These are phyloP conservation scores for Aphanomyces euteiches DNA, from an alignment of 352 stramenopile genomes.

Conservation along the genomic window DNA sequence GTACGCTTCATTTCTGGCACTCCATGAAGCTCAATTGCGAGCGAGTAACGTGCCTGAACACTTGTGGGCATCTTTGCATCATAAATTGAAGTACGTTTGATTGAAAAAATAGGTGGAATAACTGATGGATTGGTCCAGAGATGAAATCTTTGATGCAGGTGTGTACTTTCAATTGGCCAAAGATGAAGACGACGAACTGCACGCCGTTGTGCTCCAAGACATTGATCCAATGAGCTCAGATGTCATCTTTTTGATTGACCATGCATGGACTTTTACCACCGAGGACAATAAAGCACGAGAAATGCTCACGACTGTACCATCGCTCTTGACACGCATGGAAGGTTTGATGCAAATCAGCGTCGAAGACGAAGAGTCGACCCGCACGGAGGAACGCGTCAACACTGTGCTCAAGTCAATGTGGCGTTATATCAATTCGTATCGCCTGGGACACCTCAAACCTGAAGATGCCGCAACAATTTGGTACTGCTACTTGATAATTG, in stretches of 20 bases:
- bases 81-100: constrained; percentile 46
- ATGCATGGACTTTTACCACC: constrained; percentile 54
- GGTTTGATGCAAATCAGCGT: constrained; percentile 42
- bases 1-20: constrained; percentile 37
- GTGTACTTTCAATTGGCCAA: constrained; percentile 47
- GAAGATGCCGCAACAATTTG: constrained; percentile 48
- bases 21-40: constrained; percentile 46
- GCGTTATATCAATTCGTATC: constrained; percentile 51
- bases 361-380: neutral
- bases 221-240: constrained; percentile 42
- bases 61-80: constrained; percentile 46
- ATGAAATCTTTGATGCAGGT: constrained; percentile 49
- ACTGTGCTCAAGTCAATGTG: constrained; percentile 42
- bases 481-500: neutral
- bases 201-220: constrained; percentile 47
- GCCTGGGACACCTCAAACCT: constrained; percentile 42
- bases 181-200: constrained; percentile 47
- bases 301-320: constrained; percentile 37
- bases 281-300: constrained; percentile 43
- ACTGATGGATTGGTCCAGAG: constrained; percentile 24
- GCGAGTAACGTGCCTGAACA: constrained; percentile 40
- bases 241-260: constrained; percentile 50
- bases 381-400: constrained; percentile 35
- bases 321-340: constrained; percentile 47
- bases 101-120: too few relatives aligned